Percentiles rank a stretch among this genome's conserved stretches.
Evolutionary conservation across 345 rosid species (phyloP).

Genomic region (Bruguiera sexangula): DNA sequence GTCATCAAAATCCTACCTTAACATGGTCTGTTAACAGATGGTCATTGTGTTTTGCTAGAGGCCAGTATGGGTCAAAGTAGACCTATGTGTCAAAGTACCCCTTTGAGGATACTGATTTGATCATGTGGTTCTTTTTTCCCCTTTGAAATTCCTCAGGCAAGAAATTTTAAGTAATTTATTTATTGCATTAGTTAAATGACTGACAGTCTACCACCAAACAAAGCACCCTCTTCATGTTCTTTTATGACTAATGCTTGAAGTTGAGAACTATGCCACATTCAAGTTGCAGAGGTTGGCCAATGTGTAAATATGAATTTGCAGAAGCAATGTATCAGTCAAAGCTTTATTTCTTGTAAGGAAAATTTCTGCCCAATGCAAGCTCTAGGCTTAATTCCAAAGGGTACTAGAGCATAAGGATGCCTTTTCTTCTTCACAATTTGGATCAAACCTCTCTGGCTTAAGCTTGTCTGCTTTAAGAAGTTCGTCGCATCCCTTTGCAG

Average conservation of each 20-base stretch:
- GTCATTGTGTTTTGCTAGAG: no score
- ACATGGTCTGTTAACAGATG: no score
- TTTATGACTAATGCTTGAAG: constrained; percentile 55
- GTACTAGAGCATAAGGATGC: constrained; percentile 80
- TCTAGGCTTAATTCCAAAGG: constrained; percentile 87
- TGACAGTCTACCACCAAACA: neutral
- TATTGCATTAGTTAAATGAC: neutral
- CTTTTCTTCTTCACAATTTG: constrained; percentile 76
- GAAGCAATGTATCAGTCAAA: constrained; percentile 64
- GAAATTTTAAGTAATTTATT: neutral
- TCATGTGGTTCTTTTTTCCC: no score
- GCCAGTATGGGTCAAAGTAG: no score
- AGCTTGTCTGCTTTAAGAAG: constrained; percentile 76
- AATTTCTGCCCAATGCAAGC: constrained; percentile 86
- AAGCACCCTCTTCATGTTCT: constrained; percentile 35
- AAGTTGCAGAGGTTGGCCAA: constrained; percentile 67
- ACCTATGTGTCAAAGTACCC: no score
- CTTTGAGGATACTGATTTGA: no score
- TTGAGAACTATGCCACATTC: constrained; percentile 75
- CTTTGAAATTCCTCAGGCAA: neutral
- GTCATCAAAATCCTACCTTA: no score
- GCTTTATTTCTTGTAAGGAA: constrained; percentile 70
- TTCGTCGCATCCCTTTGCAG: constrained; percentile 80
- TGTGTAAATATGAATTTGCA: constrained; percentile 58
- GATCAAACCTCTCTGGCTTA: constrained; percentile 81